Base-by-base conservation (phyloP, 495 filamentous ascomycete genomes). In the Pseudotulostoma volvatum region DNA sequence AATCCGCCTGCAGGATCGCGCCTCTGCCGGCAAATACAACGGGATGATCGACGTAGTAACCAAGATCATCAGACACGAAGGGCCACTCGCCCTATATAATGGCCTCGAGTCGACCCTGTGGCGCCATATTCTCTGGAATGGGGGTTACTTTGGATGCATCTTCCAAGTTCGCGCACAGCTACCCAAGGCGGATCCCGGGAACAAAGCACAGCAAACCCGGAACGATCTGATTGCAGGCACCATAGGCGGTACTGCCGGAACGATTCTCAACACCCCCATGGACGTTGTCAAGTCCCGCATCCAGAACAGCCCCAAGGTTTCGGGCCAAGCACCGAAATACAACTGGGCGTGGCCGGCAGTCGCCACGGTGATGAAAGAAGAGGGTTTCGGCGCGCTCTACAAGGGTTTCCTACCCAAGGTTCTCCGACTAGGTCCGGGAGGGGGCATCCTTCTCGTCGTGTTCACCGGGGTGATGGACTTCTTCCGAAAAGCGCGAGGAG, bases 371-470 rank as follows among this genome's bases (percentile, higher is more conserved):
- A 76, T 84, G 61, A 84, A 73, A 63, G 90, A 97, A 64, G 90
- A 97, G 54, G 90, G 90, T 8, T 90, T 94, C 51, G 63, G 56
- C 11, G 90, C 90, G 9, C 66, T 97, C 34, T 97, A 97, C 66
- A 97, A 97, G 71, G 90, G 90, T 3, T 97, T 97, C 68, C 42
- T 92, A 30, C 90, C 90, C 32, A 97, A 97, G 71, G 88, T 97
- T 23, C 67, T 93, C 38, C 71, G 84, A 61, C 60, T 93, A 38
- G 84, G 84, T 15, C 84, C 85, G 17, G 84, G 85, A 56, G 85
- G 84, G 57, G 85, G 85, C 66, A 92, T 94, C 48, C 67, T 94
- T 40, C 64, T 92, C 37, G 87, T 95, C 17, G 87, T 95, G 30
- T 95, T 85, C 61, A 93, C 85, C 3, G 75, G 80, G 9, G 78